These are phyloP conservation scores for Asterophora parasitica DNA, from an alignment of 768 basidiomycete genomes.

Conservation along the genomic window DNA sequence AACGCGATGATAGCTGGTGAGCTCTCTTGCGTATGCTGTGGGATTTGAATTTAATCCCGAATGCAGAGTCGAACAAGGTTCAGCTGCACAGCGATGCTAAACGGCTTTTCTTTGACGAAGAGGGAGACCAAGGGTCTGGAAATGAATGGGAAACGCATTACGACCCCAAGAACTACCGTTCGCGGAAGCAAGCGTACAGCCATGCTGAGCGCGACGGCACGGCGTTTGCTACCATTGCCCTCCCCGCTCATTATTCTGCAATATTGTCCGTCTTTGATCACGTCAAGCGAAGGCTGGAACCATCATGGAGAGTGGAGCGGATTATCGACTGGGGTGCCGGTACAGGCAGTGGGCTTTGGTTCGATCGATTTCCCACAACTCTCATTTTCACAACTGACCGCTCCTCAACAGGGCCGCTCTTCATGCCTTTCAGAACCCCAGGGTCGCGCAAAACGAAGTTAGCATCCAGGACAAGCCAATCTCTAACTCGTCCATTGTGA, in stretches of 20 bases:
- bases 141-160: conserved; percentile 54
- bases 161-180: conserved; percentile 51
- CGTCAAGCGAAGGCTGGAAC: conserved; percentile 56
- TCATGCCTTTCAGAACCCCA: conserved; percentile 53
- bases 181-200: conserved; percentile 48
- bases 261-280: conserved; percentile 72
- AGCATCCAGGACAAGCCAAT: conserved; percentile 32
- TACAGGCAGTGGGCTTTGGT: conserved; percentile 84
- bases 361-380: conserved; percentile 13
- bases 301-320: conserved; percentile 51
- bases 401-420: conserved; percentile 52
- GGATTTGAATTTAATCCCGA: conserved; percentile 10
- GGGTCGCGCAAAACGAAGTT: conserved; percentile 13
- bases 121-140: conserved; percentile 21
- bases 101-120: conserved; percentile 54
- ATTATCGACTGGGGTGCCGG: conserved; percentile 85
- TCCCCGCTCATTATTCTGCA: conserved; percentile 82
- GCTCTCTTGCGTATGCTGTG: conserved; percentile 11
- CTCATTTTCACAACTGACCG: conserved; percentile 10
- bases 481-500: conserved; percentile 45
- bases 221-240: conserved; percentile 80
- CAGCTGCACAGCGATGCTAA: conserved; percentile 66
- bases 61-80: conserved; percentile 57
- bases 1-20: conserved; percentile 62
- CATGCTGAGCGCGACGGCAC: conserved; percentile 71